Evolutionary conservation across 208 protist species (phyloP), one percentile per base, ranked within the genome.

Genomic region (Crithidia fasciculata): DNA sequence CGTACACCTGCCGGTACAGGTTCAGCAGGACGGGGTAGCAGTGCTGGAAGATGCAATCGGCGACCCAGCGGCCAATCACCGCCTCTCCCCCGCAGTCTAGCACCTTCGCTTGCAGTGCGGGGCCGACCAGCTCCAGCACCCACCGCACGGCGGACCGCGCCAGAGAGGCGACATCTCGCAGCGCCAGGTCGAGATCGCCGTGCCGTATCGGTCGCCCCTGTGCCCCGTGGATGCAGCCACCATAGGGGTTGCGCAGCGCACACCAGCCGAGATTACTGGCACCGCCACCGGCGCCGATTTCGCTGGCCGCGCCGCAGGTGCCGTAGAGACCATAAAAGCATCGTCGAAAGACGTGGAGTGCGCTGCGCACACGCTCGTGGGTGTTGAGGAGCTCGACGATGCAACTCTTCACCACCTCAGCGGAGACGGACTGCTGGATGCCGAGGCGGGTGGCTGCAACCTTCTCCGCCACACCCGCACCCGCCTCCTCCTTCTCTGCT

Each of bases 271-370:
- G 74, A 8, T 39, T 44, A 39, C 77, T 87, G 6, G 57, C 70
- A 5, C 58, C 67, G 9, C 60, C 74, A 28, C 92, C 86, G n/a
- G 68, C 81, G 59, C 90, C 83, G 55, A 89, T 74, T 63, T 84
- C 78, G n/a, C 66, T 70, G 65, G 66, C 76, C 40, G 44, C 63
- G 18, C 89, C 88, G 69, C 92, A 96, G 15, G 86, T 90, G 10
- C 92, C 92, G 68, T 94, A 87, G 55, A 95, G 70, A 70, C 91
- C 92, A 69, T 85, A 92, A 72, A 96, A 96, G 75, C 88, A 96
- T n/a, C 92, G 89, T 16, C 80, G 80, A 57, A 96, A 95, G 2
- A 93, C 61, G n/a, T 85, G 82, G 16, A 93, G 49, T 5, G 88
- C 82, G 15, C 66, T 84, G 37, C 56, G 53, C 45, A 87, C 47